phyloP scores from a whole-genome alignment of 2,329 filamentous ascomycete genomes.

The Sporothrix phasma region DNA sequence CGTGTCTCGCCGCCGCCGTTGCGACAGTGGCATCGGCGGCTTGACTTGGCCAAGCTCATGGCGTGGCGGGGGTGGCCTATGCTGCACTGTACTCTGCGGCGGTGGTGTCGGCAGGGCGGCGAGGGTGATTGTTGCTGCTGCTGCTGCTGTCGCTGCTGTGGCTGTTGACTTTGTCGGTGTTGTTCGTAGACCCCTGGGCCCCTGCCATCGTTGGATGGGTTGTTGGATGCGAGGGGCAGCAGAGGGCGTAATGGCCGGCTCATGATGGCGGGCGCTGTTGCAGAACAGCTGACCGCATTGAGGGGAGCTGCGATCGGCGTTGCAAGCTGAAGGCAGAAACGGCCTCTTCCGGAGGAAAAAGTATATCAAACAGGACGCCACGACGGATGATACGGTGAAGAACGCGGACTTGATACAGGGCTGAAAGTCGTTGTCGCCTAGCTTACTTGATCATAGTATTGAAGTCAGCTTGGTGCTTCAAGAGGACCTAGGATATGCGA shows the following conservation, averaged over 20 bases:
- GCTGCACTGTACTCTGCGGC: neutral
- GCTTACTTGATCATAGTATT: too few relatives aligned
- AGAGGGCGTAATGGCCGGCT: neutral
- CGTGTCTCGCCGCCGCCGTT: conserved; percentile 9
- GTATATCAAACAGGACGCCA: too few relatives aligned
- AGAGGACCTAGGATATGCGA: too few relatives aligned
- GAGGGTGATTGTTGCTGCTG: neutral
- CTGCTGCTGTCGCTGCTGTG: neutral
- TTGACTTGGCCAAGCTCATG: neutral
- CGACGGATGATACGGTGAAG: too few relatives aligned
- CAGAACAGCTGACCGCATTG: neutral
- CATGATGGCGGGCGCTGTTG: neutral
- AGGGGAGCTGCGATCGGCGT: neutral
- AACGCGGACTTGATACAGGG: too few relatives aligned
- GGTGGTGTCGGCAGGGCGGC: neutral
- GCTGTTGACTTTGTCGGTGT: neutral
- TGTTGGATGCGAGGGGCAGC: neutral
- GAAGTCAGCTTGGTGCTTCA: too few relatives aligned
- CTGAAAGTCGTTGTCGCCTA: too few relatives aligned
- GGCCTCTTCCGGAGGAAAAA: too few relatives aligned
- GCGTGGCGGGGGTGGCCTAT: neutral
- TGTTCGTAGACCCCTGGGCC: too few relatives aligned
- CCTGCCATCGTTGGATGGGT: neutral
- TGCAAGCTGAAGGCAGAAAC: neutral
- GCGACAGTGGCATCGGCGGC: neutral